These are phyloP conservation scores for Pichiaceae sp. DNA, from an alignment of 1,139 yeast species.

Conservation along the genomic window DNA sequence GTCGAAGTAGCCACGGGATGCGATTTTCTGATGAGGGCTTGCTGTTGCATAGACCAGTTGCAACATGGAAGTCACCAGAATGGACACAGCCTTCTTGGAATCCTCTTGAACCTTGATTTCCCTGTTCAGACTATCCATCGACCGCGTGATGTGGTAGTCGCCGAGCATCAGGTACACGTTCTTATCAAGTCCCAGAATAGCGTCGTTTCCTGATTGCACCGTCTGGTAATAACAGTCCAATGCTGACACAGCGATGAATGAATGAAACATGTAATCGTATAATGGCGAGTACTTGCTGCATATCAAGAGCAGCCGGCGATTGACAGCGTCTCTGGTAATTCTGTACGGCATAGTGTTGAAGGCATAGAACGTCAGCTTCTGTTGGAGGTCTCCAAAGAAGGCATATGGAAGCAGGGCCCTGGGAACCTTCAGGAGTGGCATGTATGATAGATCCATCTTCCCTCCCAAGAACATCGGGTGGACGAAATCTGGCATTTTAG, in stretches of 20 bases:
- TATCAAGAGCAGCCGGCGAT: slow-evolving; percentile 5
- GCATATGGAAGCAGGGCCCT: slow-evolving; percentile 12
- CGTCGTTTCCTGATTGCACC: slow-evolving; percentile 1
- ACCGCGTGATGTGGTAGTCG: slow-evolving; percentile 12
- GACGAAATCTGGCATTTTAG: neutral
- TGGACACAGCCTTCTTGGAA: slow-evolving; percentile 6
- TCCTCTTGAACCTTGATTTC: slow-evolving; percentile 7
- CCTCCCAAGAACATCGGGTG: slow-evolving; percentile 13
- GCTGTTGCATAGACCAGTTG: slow-evolving; percentile 10
- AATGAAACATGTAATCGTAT: slow-evolving; percentile 10
- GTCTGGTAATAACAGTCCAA: slow-evolving; percentile 9
- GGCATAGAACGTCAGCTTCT: slow-evolving; percentile 7
- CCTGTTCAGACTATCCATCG: slow-evolving; percentile 6
- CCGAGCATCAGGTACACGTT: slow-evolving; percentile 10
- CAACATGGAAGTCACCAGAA: slow-evolving; percentile 5
- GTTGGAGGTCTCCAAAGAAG: slow-evolving; percentile 8
- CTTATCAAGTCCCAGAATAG: slow-evolving; percentile 7
- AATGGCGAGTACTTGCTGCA: slow-evolving; percentile 4
- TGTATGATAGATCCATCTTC: slow-evolving; percentile 7
- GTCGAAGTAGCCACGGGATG: slow-evolving; percentile 9
- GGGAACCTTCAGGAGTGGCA: slow-evolving; percentile 3
- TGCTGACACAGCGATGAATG: slow-evolving; percentile 7
- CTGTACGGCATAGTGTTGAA: slow-evolving; percentile 14
- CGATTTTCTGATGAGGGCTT: slow-evolving; percentile 12
- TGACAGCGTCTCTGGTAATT: slow-evolving; percentile 5